Percentiles rank a stretch among this genome's conserved stretches.
phyloP scores from a whole-genome alignment of 768 basidiomycete genomes.

The Lepiota venenata region DNA sequence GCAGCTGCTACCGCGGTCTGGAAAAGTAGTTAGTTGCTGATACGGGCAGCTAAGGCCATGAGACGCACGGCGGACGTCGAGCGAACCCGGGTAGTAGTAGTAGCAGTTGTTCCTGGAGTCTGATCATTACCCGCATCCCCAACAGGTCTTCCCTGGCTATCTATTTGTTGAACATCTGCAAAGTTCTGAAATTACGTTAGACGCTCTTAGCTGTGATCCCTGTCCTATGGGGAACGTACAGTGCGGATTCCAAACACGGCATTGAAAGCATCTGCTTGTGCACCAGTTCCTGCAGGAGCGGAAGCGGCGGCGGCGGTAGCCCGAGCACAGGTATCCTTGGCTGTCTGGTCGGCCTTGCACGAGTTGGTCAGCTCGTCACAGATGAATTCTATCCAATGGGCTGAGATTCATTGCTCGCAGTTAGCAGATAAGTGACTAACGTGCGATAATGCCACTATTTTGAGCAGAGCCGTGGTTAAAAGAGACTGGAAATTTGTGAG shows the following conservation, averaged over 20 bases:
- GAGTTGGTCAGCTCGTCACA: conserved; percentile 52
- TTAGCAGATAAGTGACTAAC: conserved; percentile 20
- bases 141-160: conserved; percentile 40
- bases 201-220: background rate
- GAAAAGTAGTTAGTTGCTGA: conserved; percentile 9
- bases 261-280: conserved; percentile 64
- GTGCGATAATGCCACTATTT: conserved; percentile 55
- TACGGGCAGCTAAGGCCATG: too few relatives aligned
- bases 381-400: conserved; percentile 33
- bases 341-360: conserved; percentile 52
- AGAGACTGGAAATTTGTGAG: conserved; percentile 26
- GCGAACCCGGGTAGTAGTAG: background rate
- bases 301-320: conserved; percentile 40
- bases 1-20: conserved; percentile 13
- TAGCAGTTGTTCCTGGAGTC: conserved; percentile 10
- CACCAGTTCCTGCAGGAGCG: conserved; percentile 40
- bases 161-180: conserved; percentile 35
- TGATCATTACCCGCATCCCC: conserved; percentile 17
- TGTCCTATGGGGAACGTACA: conserved; percentile 20
- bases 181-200: conserved; percentile 34
- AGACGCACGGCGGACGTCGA: too few relatives aligned
- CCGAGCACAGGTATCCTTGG: conserved; percentile 42
- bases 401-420: background rate
- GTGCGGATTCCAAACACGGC: conserved; percentile 50
- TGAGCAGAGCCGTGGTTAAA: conserved; percentile 61